Evolutionary conservation across 176 grass and related monocot genomes (phyloP), one percentile per base, ranked within the genome.

Genomic region (Eleusine indica): DNA sequence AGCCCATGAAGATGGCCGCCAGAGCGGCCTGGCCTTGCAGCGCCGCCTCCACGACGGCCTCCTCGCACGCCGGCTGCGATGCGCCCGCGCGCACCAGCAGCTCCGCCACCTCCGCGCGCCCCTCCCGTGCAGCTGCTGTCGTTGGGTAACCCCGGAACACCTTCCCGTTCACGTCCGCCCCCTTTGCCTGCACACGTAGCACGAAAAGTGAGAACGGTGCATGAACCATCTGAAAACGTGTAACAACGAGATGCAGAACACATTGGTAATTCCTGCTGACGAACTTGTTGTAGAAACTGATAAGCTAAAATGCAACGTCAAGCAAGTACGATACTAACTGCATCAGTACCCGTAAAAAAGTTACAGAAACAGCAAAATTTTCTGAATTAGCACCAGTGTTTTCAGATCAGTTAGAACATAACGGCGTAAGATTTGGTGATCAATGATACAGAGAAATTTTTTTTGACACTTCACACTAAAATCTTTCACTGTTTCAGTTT

Each of bases 51-150:
- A 99, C 91, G 77, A 99, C 76, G 71, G 96, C 96, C 81, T 99
- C 96, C 87, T 99, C 96, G 77, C 96, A 99, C 0, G 96, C 93
- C 8, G 87, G 93, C 83, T 99, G 96, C 48, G 93, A 95, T 22
- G 96, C 85, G 13, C 96, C 96, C 0, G 93, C 89, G 67, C 87
- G 89, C 68, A 96, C 77, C 80, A 96, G 86, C 82, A 90, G 77
- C 87, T 85, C 91, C 19, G 91, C 96, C 74, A 94, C 93, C 80
- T 96, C 89, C 3, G 85, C 78, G 32, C 77, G 82, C 30, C 96
- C 96, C 71, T 99, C 96, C 52, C 96, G 71, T 43, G 89, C 93
- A 13, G 96, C 93, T 0, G 93, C 96, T 43, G 93, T 99, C 63
- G 90, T 28, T 51, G 96, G 86, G 69, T 96, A 94, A 0, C 96